Evolutionary conservation across 2,329 filamentous ascomycete genomes (phyloP).

Genomic region (Erysiphe pulchra): DNA sequence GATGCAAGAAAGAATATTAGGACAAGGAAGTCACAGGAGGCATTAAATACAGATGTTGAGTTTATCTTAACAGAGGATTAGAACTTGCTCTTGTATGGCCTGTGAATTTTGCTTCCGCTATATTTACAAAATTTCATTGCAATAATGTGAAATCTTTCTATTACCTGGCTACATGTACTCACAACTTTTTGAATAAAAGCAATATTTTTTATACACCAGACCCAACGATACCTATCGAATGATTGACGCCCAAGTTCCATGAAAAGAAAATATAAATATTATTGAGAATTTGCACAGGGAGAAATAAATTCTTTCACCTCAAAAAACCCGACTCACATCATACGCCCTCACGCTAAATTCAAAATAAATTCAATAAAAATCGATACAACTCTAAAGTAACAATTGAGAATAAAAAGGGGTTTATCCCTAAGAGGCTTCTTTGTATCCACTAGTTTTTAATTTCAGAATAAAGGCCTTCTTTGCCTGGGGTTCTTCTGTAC

Average conservation of each 20-base stretch:
- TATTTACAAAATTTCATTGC: too few relatives aligned
- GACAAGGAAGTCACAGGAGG: background rate
- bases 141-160: too few relatives aligned
- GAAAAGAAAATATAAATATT: background rate
- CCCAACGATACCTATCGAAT: background rate
- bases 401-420: background rate
- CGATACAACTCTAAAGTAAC: background rate
- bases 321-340: background rate
- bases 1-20: background rate
- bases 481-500: conserved; percentile 1
- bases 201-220: background rate
- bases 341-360: conserved; percentile 11
- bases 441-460: conserved; percentile 1
- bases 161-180: too few relatives aligned
- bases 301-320: background rate
- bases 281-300: background rate
- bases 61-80: too few relatives aligned
- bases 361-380: background rate
- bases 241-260: background rate
- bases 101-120: too few relatives aligned
- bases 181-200: background rate
- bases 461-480: conserved; percentile 1
- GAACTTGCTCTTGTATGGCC: too few relatives aligned
- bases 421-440: background rate
- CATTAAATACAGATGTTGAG: too few relatives aligned